Evolutionary conservation across 495 filamentous ascomycete genomes (phyloP).

Genomic region (Aspergillus funiculosus): DNA sequence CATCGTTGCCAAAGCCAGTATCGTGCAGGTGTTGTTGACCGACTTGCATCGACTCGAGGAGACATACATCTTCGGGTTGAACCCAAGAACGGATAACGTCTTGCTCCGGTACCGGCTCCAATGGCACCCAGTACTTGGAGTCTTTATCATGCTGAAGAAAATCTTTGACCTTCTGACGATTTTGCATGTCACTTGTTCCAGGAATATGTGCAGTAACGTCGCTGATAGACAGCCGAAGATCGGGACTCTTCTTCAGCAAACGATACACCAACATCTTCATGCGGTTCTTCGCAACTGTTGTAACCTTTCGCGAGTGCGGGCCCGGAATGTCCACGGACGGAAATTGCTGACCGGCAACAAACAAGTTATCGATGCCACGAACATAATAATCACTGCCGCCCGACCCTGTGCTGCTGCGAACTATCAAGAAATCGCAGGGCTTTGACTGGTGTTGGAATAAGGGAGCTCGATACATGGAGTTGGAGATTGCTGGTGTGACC

Average conservation of each 20-base stretch:
- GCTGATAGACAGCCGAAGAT: constrained; percentile 61
- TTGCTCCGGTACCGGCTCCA: constrained; percentile 70
- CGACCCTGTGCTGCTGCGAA: constrained; percentile 67
- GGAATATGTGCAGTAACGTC: constrained; percentile 85
- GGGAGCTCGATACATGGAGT: constrained; percentile 90
- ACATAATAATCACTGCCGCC: constrained; percentile 71
- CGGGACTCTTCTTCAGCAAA: constrained; percentile 66
- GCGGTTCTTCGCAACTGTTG: constrained; percentile 87
- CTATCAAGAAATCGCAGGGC: constrained; percentile 79
- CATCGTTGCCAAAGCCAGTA: constrained; percentile 67
- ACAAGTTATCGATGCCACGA: constrained; percentile 82
- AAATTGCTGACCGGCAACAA: constrained; percentile 83
- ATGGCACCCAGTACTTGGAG: constrained; percentile 76
- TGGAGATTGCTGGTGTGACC: constrained; percentile 81
- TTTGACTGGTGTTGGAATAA: constrained; percentile 82
- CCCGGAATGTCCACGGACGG: constrained; percentile 88
- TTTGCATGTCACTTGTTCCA: constrained; percentile 87
- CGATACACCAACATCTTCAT: constrained; percentile 93
- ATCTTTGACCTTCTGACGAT: constrained; percentile 92
- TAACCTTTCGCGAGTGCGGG: constrained; percentile 88
- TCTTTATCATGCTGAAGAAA: constrained; percentile 85
- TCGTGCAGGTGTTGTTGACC: constrained; percentile 79
- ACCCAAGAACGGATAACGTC: constrained; percentile 75
- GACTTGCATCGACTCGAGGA: constrained; percentile 95
- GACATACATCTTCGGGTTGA: constrained; percentile 88